Base-by-base conservation (phyloP, 352 stramenopile species). In the Phytophthora uliginosa region DNA sequence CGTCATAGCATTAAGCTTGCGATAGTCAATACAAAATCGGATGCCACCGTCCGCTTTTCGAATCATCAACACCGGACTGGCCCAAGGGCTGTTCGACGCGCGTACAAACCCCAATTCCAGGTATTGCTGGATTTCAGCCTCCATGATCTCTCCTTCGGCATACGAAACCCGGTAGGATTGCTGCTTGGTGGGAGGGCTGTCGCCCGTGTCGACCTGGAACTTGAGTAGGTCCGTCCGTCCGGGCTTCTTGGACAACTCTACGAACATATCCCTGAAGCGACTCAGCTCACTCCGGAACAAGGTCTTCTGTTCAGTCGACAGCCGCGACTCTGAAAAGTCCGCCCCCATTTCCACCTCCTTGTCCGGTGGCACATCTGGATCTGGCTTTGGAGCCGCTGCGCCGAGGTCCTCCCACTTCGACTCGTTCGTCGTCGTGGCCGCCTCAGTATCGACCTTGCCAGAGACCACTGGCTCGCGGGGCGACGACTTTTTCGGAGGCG, bases 1-100 rank as follows among this genome's bases (percentile, higher is more conserved):
- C 1, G 54, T 70, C 7, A 64, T 17, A 0, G 63, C 28, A 24
- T 70, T 70, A 15, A 70, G 7, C 17, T 20, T 20, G 0, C 55
- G 28, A 15, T 70, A 70, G 22, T 70, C 63, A 34, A 70, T 70
- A 22, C 63, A 64, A 18, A 70, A 63, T 1, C 42, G 63, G 10
- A 69, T 59, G 7, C 63, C 63, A 31, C 26, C 26, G 3, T 31
- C 3, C 2, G 26, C 3, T 6, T 31, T 31, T 4, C 26, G 26
- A 31, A 31, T 31, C 26, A 63, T 63, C 3, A 70, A 7, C 10
- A 42, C 58, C 3, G 38, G 47, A 24, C 59, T 66, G 3, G 47
- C 47, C 59, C 31, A 66, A 1, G 59, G 59, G 15, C 59, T 66
- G 4, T 3, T 34, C 3, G 59, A 66, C 1, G 26, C 47, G 4